A percentile compares a stretch with the other conserved stretches of the same genome.
These are phyloP conservation scores for Akebia trifoliata DNA, from an alignment of 164 flowering plant genomes.

Conservation along the genomic window DNA sequence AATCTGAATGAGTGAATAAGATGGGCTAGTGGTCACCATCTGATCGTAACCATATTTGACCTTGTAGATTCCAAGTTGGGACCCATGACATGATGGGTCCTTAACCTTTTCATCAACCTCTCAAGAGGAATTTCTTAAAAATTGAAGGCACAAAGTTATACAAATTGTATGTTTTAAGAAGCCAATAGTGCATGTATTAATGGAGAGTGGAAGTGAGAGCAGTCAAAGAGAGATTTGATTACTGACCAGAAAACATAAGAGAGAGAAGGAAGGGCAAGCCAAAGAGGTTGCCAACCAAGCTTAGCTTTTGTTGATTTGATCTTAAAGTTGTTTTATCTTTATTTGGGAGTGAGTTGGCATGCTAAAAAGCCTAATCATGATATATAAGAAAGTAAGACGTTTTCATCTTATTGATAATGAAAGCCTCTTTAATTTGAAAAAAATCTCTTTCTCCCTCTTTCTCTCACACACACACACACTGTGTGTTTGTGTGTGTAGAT, in stretches of 20 bases:
- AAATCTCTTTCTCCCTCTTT: not conserved
- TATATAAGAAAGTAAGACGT: not conserved
- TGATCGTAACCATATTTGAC: not conserved
- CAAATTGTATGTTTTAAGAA: too few relatives aligned
- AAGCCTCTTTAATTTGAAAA: not conserved
- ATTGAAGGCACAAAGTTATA: too few relatives aligned
- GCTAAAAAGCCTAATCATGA: constrained; percentile 1
- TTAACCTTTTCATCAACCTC: too few relatives aligned
- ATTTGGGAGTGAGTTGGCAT: not conserved
- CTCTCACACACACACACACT: too few relatives aligned
- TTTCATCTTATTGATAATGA: not conserved
- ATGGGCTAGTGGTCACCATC: not conserved
- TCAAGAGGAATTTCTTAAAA: too few relatives aligned
- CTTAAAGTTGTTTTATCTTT: not conserved
- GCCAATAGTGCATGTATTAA: too few relatives aligned
- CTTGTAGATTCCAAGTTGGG: not conserved
- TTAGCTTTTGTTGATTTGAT: not conserved
- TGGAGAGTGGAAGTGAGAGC: not conserved
- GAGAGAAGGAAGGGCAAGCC: not conserved
- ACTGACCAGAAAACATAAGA: not conserved
- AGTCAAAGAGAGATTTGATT: constrained; percentile 1
- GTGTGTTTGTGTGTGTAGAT: too few relatives aligned
- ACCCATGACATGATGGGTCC: not conserved
- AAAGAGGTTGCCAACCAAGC: not conserved
- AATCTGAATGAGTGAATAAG: too few relatives aligned